Percentiles rank a stretch among this genome's conserved stretches.
Evolutionary conservation across 208 protist genomes (phyloP).

Genomic region (Lotmaria passim): DNA sequence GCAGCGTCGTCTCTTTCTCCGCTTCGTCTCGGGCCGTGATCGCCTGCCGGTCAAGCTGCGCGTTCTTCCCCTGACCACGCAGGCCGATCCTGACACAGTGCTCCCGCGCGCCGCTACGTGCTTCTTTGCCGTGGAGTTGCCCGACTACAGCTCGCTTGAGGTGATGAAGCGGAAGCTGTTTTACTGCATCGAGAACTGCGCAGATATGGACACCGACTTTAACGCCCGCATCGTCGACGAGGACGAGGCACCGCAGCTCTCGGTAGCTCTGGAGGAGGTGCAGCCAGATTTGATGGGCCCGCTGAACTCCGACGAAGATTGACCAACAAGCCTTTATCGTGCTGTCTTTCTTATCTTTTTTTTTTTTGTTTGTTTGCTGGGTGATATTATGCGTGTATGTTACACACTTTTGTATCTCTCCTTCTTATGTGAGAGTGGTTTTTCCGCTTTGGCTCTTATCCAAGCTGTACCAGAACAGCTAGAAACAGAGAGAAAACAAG

Average conservation of each 20-base stretch:
- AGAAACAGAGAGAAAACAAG: no score
- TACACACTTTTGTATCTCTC: no score
- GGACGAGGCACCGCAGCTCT: slow-evolving; percentile 81
- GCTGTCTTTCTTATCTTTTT: slow-evolving; percentile 14
- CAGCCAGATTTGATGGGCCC: slow-evolving; percentile 17
- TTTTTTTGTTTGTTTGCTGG: not conserved
- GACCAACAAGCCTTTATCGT: slow-evolving; percentile 15
- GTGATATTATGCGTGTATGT: no score
- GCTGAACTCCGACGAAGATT: slow-evolving; percentile 26
- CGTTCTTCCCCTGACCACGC: slow-evolving; percentile 69
- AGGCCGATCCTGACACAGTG: slow-evolving; percentile 83
- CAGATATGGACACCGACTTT: slow-evolving; percentile 95
- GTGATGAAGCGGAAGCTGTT: slow-evolving; percentile 94
- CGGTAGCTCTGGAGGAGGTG: slow-evolving; percentile 56
- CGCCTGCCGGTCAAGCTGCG: slow-evolving; percentile 89
- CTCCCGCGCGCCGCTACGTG: slow-evolving; percentile 95
- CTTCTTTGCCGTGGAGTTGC: slow-evolving; percentile 96
- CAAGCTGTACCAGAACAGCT: no score
- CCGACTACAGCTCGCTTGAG: slow-evolving; percentile 94
- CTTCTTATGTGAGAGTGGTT: no score
- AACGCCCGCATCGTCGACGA: slow-evolving; percentile 79
- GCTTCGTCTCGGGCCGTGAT: slow-evolving; percentile 91
- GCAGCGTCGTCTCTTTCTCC: slow-evolving; percentile 90
- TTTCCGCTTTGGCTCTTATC: no score
- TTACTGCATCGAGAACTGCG: slow-evolving; percentile 96